phyloP scores from a whole-genome alignment of 2,329 filamentous ascomycete genomes.

The Colletotrichum tofieldiae region DNA sequence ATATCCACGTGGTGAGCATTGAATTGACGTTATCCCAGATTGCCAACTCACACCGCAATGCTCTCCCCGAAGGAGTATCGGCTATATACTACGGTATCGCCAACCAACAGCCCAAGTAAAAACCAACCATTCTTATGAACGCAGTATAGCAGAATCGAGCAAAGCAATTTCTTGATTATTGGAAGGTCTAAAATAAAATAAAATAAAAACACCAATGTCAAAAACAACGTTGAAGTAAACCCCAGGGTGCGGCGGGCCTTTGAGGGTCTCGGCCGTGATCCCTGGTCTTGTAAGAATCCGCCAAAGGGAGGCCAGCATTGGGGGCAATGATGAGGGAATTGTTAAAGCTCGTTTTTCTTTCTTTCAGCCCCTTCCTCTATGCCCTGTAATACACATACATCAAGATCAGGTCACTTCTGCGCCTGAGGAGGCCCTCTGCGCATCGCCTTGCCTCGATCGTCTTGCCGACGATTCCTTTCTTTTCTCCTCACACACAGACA shows the following conservation, averaged over 20 bases:
- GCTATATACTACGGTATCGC: neutral
- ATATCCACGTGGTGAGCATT: conserved; percentile 4
- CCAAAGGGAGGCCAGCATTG: neutral
- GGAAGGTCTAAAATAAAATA: neutral
- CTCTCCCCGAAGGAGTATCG: neutral
- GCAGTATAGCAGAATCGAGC: neutral
- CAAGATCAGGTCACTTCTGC: neutral
- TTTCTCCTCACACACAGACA: neutral
- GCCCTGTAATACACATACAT: neutral
- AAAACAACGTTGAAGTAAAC: neutral
- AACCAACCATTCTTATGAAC: too few species aligned
- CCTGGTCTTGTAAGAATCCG: neutral
- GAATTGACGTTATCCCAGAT: neutral
- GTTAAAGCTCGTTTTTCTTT: neutral
- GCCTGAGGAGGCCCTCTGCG: neutral
- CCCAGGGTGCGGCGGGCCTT: too few species aligned
- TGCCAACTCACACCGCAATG: neutral
- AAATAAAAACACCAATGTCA: too few species aligned
- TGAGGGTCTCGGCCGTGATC: neutral
- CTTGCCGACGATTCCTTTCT: neutral
- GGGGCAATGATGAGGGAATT: neutral
- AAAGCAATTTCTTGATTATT: neutral
- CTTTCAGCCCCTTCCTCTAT: neutral
- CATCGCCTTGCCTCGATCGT: neutral
- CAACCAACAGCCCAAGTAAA: neutral